Conservation (phyloP, 2,329 filamentous ascomycete species). For the Sarocladiaceae sp. region DNA sequence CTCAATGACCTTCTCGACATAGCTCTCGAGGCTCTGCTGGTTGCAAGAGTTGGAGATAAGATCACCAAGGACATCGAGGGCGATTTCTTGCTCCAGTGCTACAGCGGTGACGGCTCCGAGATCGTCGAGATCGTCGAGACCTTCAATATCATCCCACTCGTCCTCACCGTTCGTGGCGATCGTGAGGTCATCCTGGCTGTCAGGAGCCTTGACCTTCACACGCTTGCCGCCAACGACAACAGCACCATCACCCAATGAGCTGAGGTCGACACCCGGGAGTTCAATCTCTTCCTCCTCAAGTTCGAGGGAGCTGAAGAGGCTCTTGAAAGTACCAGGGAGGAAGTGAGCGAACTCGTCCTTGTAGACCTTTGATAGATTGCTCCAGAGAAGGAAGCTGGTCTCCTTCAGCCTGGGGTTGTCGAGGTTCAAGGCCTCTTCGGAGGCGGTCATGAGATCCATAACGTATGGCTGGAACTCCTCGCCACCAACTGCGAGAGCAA, state of each 20-base stretch:
- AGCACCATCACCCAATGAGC: conserved; percentile 68
- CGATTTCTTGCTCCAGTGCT: conserved; percentile 95
- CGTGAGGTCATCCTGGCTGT: conserved; percentile 52
- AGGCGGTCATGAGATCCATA: conserved; percentile 82
- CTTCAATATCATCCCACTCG: conserved; percentile 61
- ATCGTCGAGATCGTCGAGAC: conserved; percentile 81
- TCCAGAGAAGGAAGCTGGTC: conserved; percentile 97
- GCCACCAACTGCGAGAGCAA: conserved; percentile 82
- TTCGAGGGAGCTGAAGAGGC: conserved; percentile 79
- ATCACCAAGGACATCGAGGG: conserved; percentile 90
- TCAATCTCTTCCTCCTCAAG: conserved; percentile 86
- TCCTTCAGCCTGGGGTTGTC: conserved; percentile 90
- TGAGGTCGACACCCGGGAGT: conserved; percentile 54
- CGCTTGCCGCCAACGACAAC: conserved; percentile 79
- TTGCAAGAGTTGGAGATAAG: conserved; percentile 82
- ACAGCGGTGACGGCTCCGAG: conserved; percentile 81
- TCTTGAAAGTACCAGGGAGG: conserved; percentile 71
- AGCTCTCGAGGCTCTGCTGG: conserved; percentile 68
- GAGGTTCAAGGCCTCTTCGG: conserved; percentile 83
- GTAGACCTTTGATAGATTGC: conserved; percentile 90
- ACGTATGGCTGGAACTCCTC: conserved; percentile 89
- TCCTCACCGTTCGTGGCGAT: conserved; percentile 52
- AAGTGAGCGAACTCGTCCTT: conserved; percentile 77
- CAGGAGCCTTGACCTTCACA: conserved; percentile 65
- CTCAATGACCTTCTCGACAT: conserved; percentile 85